Conservation (phyloP, 352 stramenopile genomes). For the Pythium volutum region DNA sequence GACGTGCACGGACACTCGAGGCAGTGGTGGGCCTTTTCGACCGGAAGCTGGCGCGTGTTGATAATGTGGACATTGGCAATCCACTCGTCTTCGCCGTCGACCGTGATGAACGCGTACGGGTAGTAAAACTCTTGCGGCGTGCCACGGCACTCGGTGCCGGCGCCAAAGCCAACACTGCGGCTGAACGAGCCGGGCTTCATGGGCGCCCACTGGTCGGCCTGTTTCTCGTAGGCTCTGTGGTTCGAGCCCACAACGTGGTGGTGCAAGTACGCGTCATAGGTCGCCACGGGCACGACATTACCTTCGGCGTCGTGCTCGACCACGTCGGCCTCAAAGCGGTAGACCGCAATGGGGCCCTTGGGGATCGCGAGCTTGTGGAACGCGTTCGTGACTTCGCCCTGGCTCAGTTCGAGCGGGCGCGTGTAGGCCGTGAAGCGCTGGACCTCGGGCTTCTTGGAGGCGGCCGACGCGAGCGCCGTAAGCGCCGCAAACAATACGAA, state of each 20-base stretch:
- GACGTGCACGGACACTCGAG: slow-evolving; percentile 79
- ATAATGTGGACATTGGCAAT: slow-evolving; percentile 80
- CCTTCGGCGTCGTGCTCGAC: slow-evolving; percentile 60
- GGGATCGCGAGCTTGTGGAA: slow-evolving; percentile 73
- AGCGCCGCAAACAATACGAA: slow-evolving; percentile 10
- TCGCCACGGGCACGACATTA: slow-evolving; percentile 50
- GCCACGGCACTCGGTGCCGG: slow-evolving; percentile 71
- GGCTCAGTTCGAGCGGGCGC: slow-evolving; percentile 47
- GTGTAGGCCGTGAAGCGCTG: slow-evolving; percentile 70
- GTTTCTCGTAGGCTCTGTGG: slow-evolving; percentile 56
- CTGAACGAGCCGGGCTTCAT: slow-evolving; percentile 77
- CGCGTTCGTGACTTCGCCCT: slow-evolving; percentile 75
- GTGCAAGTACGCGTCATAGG: slow-evolving; percentile 78
- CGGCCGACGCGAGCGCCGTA: slow-evolving; percentile 9
- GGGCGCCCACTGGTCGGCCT: slow-evolving; percentile 48
- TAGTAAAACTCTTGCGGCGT: slow-evolving; percentile 79
- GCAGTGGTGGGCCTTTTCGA: slow-evolving; percentile 47
- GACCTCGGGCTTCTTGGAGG: slow-evolving; percentile 29
- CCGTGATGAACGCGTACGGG: slow-evolving; percentile 78
- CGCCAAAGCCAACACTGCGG: slow-evolving; percentile 73
- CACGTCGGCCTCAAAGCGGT: slow-evolving; percentile 74
- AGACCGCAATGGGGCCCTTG: slow-evolving; percentile 76
- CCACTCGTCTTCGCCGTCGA: slow-evolving; percentile 76
- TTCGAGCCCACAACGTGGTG: slow-evolving; percentile 79
- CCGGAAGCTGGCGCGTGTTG: slow-evolving; percentile 65